A percentile compares a stretch with the other conserved stretches of the same genome.
Evolutionary conservation across 805 yeast genomes (phyloP).

Genomic region (Cyberlindnera maritima): DNA sequence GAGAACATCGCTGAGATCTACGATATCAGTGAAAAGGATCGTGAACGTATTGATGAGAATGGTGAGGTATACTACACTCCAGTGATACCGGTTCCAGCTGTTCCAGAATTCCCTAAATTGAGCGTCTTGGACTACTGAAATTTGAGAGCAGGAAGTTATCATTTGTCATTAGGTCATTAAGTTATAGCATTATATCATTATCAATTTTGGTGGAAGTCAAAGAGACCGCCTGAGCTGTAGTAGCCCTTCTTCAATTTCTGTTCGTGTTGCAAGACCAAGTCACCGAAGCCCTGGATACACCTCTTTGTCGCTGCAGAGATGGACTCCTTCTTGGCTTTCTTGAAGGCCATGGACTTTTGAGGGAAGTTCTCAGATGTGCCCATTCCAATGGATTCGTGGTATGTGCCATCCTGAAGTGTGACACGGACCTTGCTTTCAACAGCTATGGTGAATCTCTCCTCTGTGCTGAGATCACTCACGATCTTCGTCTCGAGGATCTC

Average conservation of each 20-base stretch:
- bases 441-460: slow-evolving; percentile 25
- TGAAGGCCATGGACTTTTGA: slow-evolving; percentile 67
- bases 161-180: neutral
- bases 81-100: slow-evolving; percentile 69
- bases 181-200: neutral
- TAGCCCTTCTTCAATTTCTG: slow-evolving; percentile 31
- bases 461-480: slow-evolving; percentile 12
- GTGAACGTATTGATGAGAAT: slow-evolving; percentile 85
- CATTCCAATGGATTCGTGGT: slow-evolving; percentile 72
- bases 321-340: slow-evolving; percentile 81
- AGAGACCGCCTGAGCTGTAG: slow-evolving; percentile 31
- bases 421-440: slow-evolving; percentile 55
- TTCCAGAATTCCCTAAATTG: slow-evolving; percentile 59
- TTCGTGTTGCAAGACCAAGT: slow-evolving; percentile 51
- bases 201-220: slow-evolving; percentile 15
- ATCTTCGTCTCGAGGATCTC: slow-evolving; percentile 32
- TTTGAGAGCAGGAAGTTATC: no score
- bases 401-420: slow-evolving; percentile 77
- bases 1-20: slow-evolving; percentile 75
- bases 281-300: slow-evolving; percentile 68
- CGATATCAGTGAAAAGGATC: slow-evolving; percentile 75
- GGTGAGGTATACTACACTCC: slow-evolving; percentile 79
- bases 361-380: slow-evolving; percentile 67
- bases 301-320: slow-evolving; percentile 82
- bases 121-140: slow-evolving; percentile 54